A percentile compares a stretch with the other conserved stretches of the same genome.
Evolutionary conservation across 2,329 filamentous ascomycete species (phyloP).

Genomic region (Elsinoe fawcettii): DNA sequence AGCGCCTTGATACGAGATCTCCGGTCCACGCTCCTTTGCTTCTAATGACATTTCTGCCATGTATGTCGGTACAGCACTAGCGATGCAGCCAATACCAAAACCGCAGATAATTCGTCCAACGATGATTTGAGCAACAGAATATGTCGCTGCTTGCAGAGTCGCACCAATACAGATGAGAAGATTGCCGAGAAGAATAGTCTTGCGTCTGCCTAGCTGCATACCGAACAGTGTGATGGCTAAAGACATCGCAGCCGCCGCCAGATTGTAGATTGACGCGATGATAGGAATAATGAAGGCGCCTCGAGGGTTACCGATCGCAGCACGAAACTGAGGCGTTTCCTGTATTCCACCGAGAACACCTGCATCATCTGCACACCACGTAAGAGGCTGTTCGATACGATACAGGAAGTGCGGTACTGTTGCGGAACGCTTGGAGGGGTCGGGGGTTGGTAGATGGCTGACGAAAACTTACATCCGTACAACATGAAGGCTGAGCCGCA

Average conservation of each 20-base stretch:
- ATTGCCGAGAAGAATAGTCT: conserved; percentile 27
- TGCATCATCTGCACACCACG: conserved; percentile 8
- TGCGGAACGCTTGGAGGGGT: no score
- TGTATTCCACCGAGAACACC: conserved; percentile 23
- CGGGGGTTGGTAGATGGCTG: neutral
- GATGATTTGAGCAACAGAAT: conserved; percentile 27
- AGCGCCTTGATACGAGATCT: conserved; percentile 24
- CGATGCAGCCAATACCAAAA: conserved; percentile 26
- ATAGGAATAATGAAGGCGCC: conserved; percentile 23
- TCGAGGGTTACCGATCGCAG: conserved; percentile 22
- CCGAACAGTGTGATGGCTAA: conserved; percentile 22
- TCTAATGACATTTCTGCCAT: conserved; percentile 28
- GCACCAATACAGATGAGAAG: conserved; percentile 26
- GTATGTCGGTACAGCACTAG: conserved; percentile 27
- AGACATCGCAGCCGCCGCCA: conserved; percentile 22
- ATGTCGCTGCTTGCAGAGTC: conserved; percentile 26
- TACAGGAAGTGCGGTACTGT: no score
- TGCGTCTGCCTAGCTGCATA: conserved; percentile 25
- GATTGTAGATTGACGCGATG: conserved; percentile 23
- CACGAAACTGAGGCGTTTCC: conserved; percentile 19
- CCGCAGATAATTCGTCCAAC: conserved; percentile 25
- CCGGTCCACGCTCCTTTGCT: conserved; percentile 24
- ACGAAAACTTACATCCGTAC: conserved; percentile 22
- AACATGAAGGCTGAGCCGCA: conserved; percentile 26
- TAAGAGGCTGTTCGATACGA: neutral